Evolutionary conservation across 768 basidiomycete genomes (phyloP).

Genomic region (Termitomyces sp.): DNA sequence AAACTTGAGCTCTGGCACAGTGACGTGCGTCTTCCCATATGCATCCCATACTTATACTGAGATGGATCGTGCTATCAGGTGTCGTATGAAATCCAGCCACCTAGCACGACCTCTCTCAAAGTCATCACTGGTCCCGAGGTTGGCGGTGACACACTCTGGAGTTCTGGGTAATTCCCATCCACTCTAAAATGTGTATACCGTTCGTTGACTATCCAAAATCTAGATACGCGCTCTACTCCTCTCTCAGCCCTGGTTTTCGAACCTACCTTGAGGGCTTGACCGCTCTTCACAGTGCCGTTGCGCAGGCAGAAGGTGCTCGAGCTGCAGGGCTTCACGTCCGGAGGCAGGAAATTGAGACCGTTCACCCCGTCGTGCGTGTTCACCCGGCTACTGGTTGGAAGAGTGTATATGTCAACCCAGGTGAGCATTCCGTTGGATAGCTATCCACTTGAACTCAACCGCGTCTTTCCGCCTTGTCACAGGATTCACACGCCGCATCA

Average conservation of each 20-base stretch:
- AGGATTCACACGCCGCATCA: constrained; percentile 78
- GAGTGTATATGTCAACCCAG: constrained; percentile 77
- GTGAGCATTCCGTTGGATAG: constrained; percentile 19
- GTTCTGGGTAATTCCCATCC: constrained; percentile 50
- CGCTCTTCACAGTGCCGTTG: constrained; percentile 72
- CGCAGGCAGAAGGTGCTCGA: constrained; percentile 70
- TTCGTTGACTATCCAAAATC: background rate
- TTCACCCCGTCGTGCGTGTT: constrained; percentile 80
- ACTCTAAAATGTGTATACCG: background rate
- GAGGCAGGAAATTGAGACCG: constrained; percentile 57
- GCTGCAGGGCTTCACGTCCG: constrained; percentile 68
- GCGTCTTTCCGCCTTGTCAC: background rate
- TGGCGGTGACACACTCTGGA: constrained; percentile 81
- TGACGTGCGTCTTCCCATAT: constrained; percentile 42
- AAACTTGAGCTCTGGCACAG: constrained; percentile 79
- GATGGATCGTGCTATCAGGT: constrained; percentile 24
- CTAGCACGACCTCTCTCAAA: constrained; percentile 72
- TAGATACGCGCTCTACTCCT: constrained; percentile 81
- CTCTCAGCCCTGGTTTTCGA: constrained; percentile 69
- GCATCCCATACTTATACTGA: background rate
- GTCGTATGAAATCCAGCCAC: constrained; percentile 80
- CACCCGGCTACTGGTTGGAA: constrained; percentile 85
- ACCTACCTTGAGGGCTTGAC: constrained; percentile 68
- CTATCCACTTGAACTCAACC: background rate
- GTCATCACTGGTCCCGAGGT: constrained; percentile 62